phyloP scores from a whole-genome alignment of 352 stramenopile species.

The Phytophthora vignae region DNA sequence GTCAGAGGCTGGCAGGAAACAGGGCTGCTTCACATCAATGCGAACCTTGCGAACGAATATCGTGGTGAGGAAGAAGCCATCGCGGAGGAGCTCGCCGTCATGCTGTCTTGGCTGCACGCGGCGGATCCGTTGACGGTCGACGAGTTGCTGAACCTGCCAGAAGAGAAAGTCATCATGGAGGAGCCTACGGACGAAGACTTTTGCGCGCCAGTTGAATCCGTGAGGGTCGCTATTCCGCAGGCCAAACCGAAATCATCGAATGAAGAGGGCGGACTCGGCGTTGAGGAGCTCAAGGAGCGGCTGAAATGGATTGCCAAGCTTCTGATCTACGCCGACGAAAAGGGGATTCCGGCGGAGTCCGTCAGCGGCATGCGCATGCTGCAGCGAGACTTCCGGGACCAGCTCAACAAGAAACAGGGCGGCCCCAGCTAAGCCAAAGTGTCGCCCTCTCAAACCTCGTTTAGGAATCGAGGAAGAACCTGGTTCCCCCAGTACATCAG shows the following conservation, averaged over 20 bases:
- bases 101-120: conserved; percentile 35
- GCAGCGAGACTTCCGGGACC: conserved; percentile 36
- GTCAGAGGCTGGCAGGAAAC: conserved; percentile 27
- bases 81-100: conserved; percentile 31
- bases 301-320: conserved; percentile 45
- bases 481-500: not conserved
- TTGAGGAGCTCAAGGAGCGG: conserved; percentile 36
- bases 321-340: conserved; percentile 37
- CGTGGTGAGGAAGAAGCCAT: conserved; percentile 17
- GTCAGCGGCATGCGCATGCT: conserved; percentile 39
- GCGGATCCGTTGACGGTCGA: conserved; percentile 28
- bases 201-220: conserved; percentile 22
- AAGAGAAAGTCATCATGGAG: conserved; percentile 40
- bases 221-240: conserved; percentile 8
- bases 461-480: not conserved
- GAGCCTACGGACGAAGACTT: conserved; percentile 41
- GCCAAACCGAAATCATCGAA: not conserved
- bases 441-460: not conserved
- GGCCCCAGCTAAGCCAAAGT: conserved; percentile 1
- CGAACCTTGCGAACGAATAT: conserved; percentile 2
- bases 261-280: conserved; percentile 10
- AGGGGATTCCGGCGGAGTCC: conserved; percentile 24
- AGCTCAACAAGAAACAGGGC: conserved; percentile 31
- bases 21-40: conserved; percentile 17
- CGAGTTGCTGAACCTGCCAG: conserved; percentile 34